phyloP scores from a whole-genome alignment of 768 basidiomycete species.

The Russula earlei region DNA sequence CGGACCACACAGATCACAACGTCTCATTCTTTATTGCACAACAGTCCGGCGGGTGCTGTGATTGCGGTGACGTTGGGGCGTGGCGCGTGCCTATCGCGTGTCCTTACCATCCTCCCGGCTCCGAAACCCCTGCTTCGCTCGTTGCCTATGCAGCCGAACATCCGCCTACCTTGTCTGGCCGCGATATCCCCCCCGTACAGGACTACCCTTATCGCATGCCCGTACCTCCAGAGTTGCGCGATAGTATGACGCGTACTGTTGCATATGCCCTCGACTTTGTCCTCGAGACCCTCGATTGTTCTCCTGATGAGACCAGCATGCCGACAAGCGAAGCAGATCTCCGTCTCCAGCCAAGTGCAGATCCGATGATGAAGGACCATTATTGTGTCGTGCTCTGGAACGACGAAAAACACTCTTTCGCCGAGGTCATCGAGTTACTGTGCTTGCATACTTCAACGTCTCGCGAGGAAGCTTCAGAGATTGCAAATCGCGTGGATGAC shows the following conservation, averaged over 20 bases:
- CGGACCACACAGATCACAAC: constrained; percentile 81
- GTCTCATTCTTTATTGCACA: constrained; percentile 90
- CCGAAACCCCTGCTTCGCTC: constrained; percentile 25
- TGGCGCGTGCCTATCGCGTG: constrained; percentile 67
- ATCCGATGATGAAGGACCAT: constrained; percentile 70
- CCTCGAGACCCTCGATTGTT: constrained; percentile 72
- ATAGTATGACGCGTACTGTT: constrained; percentile 66
- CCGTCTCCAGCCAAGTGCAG: constrained; percentile 62
- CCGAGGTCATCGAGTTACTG: constrained; percentile 72
- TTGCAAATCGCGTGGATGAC: constrained; percentile 60
- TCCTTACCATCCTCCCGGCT: constrained; percentile 60
- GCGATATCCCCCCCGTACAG: constrained; percentile 49
- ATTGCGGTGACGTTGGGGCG: constrained; percentile 87
- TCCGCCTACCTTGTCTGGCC: constrained; percentile 24
- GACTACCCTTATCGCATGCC: constrained; percentile 48
- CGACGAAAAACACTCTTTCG: constrained; percentile 93
- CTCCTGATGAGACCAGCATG: constrained; percentile 67
- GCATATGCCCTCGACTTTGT: constrained; percentile 75
- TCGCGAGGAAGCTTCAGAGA: constrained; percentile 45
- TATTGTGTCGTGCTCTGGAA: constrained; percentile 88
- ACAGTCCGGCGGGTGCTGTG: constrained; percentile 89
- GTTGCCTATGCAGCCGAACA: constrained; percentile 23
- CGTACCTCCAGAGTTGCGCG: constrained; percentile 56
- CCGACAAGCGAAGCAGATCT: constrained; percentile 61
- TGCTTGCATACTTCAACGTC: constrained; percentile 45